Evolutionary conservation across 441 rosid genomes (phyloP).

Genomic region (Populus hybrid): DNA sequence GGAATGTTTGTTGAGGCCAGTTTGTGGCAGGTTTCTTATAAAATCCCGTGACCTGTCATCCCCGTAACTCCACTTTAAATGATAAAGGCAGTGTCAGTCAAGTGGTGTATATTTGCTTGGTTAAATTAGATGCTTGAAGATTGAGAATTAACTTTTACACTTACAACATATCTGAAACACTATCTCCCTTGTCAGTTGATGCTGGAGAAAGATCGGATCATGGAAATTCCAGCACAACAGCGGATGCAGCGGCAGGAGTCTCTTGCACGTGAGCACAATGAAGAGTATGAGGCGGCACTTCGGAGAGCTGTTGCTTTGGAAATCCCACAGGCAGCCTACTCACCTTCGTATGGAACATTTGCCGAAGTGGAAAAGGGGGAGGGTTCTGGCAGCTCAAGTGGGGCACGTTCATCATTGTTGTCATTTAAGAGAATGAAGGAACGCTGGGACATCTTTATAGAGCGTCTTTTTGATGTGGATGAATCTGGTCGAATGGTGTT

Average conservation of each 20-base stretch:
- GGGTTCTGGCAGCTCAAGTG: slow-evolving; percentile 42
- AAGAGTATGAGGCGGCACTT: slow-evolving; percentile 81
- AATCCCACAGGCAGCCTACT: slow-evolving; percentile 45
- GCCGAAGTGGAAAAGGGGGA: slow-evolving; percentile 50
- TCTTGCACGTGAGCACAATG: slow-evolving; percentile 59
- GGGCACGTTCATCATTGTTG: slow-evolving; percentile 26
- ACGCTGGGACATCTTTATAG: slow-evolving; percentile 58
- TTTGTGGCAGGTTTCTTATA: not conserved
- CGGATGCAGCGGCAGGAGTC: slow-evolving; percentile 70
- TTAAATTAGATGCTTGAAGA: not conserved
- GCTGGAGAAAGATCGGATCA: slow-evolving; percentile 66
- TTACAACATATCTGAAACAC: slow-evolving; percentile 2
- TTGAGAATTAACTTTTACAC: not conserved
- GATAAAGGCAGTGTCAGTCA: not conserved
- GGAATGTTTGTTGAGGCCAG: not conserved
- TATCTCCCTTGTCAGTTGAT: slow-evolving; percentile 44
- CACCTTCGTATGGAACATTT: slow-evolving; percentile 80
- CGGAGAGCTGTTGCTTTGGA: slow-evolving; percentile 62
- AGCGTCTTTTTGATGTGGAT: slow-evolving; percentile 49
- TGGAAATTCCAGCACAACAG: slow-evolving; percentile 71
- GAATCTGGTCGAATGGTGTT: slow-evolving; percentile 45
- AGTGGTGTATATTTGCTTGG: not conserved
- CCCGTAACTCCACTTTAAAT: not conserved
- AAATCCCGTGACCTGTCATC: not conserved
- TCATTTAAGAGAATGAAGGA: slow-evolving; percentile 46